Conservation (phyloP, 2,329 filamentous ascomycete genomes). For the Furcasterigmium sp. region DNA sequence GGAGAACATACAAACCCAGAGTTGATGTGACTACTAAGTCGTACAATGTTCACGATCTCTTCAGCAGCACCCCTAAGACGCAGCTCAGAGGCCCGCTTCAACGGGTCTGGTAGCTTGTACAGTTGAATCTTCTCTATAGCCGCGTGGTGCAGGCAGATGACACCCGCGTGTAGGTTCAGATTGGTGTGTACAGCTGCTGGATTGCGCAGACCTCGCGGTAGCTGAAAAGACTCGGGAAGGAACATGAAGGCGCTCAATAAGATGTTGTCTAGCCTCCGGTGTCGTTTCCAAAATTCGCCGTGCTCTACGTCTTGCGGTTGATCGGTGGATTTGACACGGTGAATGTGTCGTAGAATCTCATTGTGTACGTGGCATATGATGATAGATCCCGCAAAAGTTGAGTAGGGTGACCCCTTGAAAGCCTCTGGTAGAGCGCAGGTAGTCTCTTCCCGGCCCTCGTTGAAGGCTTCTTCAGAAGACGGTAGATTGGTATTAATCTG, state of each 20-base stretch:
- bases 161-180: constrained; percentile 80
- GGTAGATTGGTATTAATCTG: constrained; percentile 76
- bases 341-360: constrained; percentile 73
- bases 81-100: constrained; percentile 66
- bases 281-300: constrained; percentile 81
- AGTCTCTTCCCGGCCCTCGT: constrained; percentile 57
- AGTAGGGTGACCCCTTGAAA: constrained; percentile 57
- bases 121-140: constrained; percentile 79
- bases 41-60: constrained; percentile 80
- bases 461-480: constrained; percentile 70
- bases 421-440: constrained; percentile 60
- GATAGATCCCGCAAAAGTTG: constrained; percentile 66
- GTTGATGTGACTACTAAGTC: constrained; percentile 67
- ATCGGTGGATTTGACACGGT: constrained; percentile 65
- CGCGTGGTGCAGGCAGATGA: constrained; percentile 85
- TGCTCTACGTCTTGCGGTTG: constrained; percentile 66
- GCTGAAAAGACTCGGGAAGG: constrained; percentile 66
- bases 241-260: constrained; percentile 74
- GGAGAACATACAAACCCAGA: constrained; percentile 53
- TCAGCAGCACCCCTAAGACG: constrained; percentile 75
- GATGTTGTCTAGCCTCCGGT: constrained; percentile 76
- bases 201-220: constrained; percentile 65
- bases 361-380: constrained; percentile 77
- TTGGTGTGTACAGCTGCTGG: constrained; percentile 76
- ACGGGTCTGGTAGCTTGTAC: constrained; percentile 56